Evolutionary conservation across 208 protist genomes (phyloP).

Genomic region (Trypanosoma melophagium): DNA sequence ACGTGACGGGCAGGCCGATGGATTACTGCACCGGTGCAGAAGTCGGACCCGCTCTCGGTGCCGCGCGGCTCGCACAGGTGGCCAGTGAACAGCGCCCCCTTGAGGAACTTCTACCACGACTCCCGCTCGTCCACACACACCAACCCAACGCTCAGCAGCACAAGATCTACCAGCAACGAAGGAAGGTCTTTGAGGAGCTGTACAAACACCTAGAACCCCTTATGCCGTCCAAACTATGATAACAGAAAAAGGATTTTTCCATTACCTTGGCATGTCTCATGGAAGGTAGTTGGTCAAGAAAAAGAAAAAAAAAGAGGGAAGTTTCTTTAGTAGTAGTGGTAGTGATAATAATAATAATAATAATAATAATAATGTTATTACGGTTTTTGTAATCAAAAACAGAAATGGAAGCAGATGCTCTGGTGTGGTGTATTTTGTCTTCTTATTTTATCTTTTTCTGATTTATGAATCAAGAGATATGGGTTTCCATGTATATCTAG

Average conservation of each 20-base stretch:
- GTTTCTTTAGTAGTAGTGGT: no score
- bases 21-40: conserved; percentile 72
- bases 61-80: conserved; percentile 69
- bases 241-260: neutral
- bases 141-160: conserved; percentile 53
- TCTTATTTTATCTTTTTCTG: no score
- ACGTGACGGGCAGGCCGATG: conserved; percentile 57
- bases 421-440: no score
- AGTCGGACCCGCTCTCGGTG: conserved; percentile 62
- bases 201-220: conserved; percentile 65
- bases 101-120: conserved; percentile 49
- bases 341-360: no score
- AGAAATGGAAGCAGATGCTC: no score
- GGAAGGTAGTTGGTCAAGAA: no score
- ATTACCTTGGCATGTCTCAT: neutral
- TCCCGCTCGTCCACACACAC: conserved; percentile 62
- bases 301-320: no score
- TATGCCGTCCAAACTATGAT: conserved; percentile 57
- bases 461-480: no score
- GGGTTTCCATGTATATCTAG: no score
- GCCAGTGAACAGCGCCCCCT: conserved; percentile 54
- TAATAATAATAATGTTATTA: no score
- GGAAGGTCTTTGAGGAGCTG: conserved; percentile 50
- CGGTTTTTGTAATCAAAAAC: no score
- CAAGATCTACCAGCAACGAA: conserved; percentile 48